A percentile compares a stretch with the other conserved stretches of the same genome.
Conservation (phyloP, 1,284 basidiomycete species). For the Rhizoctonia solani region DNA sequence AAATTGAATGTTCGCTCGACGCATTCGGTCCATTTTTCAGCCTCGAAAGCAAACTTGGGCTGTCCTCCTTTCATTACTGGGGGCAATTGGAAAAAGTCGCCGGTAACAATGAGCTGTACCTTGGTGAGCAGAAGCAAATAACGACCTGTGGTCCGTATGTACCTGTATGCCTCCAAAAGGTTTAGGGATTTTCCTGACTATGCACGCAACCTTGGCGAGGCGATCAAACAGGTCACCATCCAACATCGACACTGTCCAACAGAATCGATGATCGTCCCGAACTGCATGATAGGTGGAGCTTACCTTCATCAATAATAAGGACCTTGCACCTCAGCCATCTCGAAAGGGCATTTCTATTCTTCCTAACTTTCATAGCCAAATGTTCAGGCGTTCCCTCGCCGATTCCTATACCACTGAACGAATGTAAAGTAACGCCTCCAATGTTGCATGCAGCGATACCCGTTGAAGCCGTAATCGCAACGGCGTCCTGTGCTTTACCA, state of each 20-base stretch:
- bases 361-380: conserved; percentile 49
- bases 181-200: conserved; percentile 51
- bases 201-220: conserved; percentile 60
- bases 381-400: conserved; percentile 48
- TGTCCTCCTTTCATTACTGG: conserved; percentile 68
- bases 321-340: conserved; percentile 60
- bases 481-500: conserved; percentile 52
- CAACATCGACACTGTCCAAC: conserved; percentile 59
- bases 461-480: conserved; percentile 58
- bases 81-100: conserved; percentile 97
- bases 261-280: conserved; percentile 15
- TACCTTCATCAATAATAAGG: conserved; percentile 74
- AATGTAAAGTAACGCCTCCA: conserved; percentile 62
- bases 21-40: conserved; percentile 76
- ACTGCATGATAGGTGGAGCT: conserved; percentile 39
- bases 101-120: conserved; percentile 82
- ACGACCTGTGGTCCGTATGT: conserved; percentile 23
- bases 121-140: background rate
- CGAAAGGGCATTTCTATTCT: conserved; percentile 46
- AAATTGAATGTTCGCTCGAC: conserved; percentile 82
- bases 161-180: conserved; percentile 80
- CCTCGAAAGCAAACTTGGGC: conserved; percentile 84
- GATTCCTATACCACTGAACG: conserved; percentile 58
- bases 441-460: conserved; percentile 68
- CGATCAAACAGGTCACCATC: conserved; percentile 67